Conservation (phyloP, 768 basidiomycete genomes). For the Mrakia frigida region DNA sequence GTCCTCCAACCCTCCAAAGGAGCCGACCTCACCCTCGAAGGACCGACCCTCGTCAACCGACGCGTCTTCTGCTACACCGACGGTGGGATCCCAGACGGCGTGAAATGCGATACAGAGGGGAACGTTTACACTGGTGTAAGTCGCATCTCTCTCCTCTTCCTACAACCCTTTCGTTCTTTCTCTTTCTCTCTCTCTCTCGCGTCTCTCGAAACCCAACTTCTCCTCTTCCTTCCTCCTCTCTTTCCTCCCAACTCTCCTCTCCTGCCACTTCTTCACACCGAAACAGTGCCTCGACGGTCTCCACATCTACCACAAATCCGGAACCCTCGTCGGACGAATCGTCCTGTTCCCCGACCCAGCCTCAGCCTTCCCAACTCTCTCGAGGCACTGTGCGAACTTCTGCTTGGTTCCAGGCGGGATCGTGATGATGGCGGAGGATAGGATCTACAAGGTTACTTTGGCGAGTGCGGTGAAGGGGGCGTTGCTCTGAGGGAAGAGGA, state of each 20-base stretch:
- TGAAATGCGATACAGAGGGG: constrained; percentile 10
- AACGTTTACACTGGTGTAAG: constrained; percentile 17
- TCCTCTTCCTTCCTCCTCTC: neutral
- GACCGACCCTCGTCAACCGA: constrained; percentile 1
- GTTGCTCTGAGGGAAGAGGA: neutral
- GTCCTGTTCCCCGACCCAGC: constrained; percentile 12
- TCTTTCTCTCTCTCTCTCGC: neutral
- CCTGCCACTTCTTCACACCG: too few relatives aligned
- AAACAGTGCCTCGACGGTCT: constrained; percentile 9
- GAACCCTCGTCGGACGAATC: constrained; percentile 17
- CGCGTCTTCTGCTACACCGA: constrained; percentile 20
- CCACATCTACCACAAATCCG: constrained; percentile 13
- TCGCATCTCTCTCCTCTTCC: neutral
- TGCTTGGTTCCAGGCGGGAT: constrained; percentile 16
- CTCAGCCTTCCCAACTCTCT: neutral
- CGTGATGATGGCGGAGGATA: constrained; percentile 22
- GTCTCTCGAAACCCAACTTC: neutral
- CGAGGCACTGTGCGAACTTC: constrained; percentile 14
- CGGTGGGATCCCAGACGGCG: neutral
- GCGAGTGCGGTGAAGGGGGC: neutral
- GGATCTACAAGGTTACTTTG: constrained; percentile 8
- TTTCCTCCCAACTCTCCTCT: neutral
- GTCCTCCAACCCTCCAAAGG: constrained; percentile 2
- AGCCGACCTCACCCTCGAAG: constrained; percentile 10
- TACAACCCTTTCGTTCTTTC: neutral